Evolutionary conservation across 2,329 filamentous ascomycete species (phyloP), one percentile per base, ranked within the genome.

Genomic region (Trichoderma aggressivum): DNA sequence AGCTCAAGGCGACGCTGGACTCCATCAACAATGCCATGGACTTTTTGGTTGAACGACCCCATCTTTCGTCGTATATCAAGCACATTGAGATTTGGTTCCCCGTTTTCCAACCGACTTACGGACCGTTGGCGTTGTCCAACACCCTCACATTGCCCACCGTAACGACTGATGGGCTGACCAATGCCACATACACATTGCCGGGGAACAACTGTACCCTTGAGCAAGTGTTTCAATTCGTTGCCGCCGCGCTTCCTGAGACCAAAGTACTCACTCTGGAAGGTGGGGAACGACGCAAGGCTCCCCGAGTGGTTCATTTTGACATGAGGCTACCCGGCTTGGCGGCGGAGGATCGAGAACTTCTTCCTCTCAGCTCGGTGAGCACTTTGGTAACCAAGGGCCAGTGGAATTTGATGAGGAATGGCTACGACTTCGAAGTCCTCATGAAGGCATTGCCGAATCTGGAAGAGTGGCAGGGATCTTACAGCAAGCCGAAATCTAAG

Each of bases 41-140:
- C 39, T 93, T 91, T 83, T 91, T 94, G 74, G 79, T 81, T 18
- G 74, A 80, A 11, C 85, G 89, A 72, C 82, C 85, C 32, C 87
- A 92, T 75, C 85, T 94, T 7, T 85, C 87, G 24, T 75, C 81
- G 10, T 89, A 92, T 74, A 88, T 94, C 72, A 90, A 89, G 74
- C 91, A 94, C 76, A 86, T 93, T 72, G 91, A 94, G 80, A 85
- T 93, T 55, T 94, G 91, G 91, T 92, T 94, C 73, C 91, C 92
- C 3, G 91, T 93, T 53, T 94, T 91, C 75, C 86, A 90, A 74
- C 88, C 87, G 24, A 86, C 85, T 14, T 83, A 84, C 71, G 81
- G 83, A 11, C 81, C 84, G 6, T 76, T 82, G 53, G 80, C 82
- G 5, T 74, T 83, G 24, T 82, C 84, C 18, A 82, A 83, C 53